Evolutionary conservation across 495 filamentous ascomycete species (phyloP), one percentile per base, ranked within the genome.

Genomic region (Penicillium subrubescens): DNA sequence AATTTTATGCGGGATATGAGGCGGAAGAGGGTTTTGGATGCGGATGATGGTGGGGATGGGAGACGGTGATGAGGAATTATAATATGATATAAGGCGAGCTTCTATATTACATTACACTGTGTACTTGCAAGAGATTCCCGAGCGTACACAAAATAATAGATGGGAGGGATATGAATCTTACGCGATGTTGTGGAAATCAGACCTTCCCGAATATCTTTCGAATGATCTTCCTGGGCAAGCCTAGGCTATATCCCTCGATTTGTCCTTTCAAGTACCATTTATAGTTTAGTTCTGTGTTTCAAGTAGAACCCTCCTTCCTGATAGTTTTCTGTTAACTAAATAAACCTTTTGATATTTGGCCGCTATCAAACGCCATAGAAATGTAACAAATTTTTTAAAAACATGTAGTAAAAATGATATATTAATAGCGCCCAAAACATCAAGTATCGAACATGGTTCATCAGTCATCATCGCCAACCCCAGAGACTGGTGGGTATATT

Each of bases 1-100:
- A 75, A 61, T 63, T 48, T 74, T 46, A 77, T 76, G 78, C 39
- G 48, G 53, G 69, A 73, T 61, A 70, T 78, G 68, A 48, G 61
- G 60, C 65, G 57, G 59, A 63, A 43, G 67, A 65, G 51, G 61
- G 60, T 27, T 19, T 17, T 53, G 17, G 52, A 17, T 37, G 29
- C 35, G 8, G 25, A 41, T 35, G 29, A 27, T 27, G 25, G 4
- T 27, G 25, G 25, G 25, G 25, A 27, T 27, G 25, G 4, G 25
- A 27, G 25, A 46, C 8, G 12, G 3, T n/a, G 35, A 29, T n/a
- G n/a, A 23, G 3, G 3, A 35, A 14, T 10, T 15, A 11, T 27
- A 2, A 27, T n/a, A 21, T 3, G 1, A n/a, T 33, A 58, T 43
- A 58, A 29, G 21, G 21, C 5, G 11, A 27, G 25, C 25, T 27